Evolutionary conservation across 306 rosid genomes (phyloP), one percentile per base, ranked within the genome.

Genomic region (Acacia melanoxylon): DNA sequence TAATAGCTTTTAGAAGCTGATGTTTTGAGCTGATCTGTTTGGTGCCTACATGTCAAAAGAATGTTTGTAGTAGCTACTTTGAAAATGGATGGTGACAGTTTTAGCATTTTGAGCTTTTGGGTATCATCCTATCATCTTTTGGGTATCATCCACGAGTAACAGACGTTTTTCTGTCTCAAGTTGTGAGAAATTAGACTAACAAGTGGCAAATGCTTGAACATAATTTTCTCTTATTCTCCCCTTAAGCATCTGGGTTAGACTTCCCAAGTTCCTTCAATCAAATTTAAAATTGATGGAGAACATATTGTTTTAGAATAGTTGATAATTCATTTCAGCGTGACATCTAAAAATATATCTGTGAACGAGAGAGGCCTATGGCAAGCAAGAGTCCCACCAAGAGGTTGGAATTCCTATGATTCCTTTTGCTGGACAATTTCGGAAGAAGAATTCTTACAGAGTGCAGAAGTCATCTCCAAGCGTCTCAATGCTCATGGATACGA

Each of bases 341-440:
- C 67, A 8, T 82, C 95, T 17, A 66, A 82, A 79, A 79, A 61
- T 79, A 29, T 45, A 69, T 83, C 86, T 17, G 75, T 35, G 74
- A 78, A 29, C 40, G 61, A 59, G 59, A 72, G 59, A 72, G 22
- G 14, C 42, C 49, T 42, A 15, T 87, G 84, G 42, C 90, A 41
- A 77, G 98, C 93, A 15, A 83, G 74, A 82, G 68, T 81, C 79
- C 99, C 99, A 33, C 99, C 99, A 51, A 91, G 97, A 90, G 99
- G 98, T 83, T 95, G 99, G 99, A 95, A 95, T 84, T 93, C 99
- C 63, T 95, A 92, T 59, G 97, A 95, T 82, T 92, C 96, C 45
- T 95, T 93, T 86, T 68, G 81, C 82, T 95, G 98, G 99, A 89
- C 87, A 35, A 80, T 95, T 75, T 95, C 98, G 0, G 96, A 95